Conservation (phyloP, 2,329 filamentous ascomycete species). For the Fusarium newnesense region DNA sequence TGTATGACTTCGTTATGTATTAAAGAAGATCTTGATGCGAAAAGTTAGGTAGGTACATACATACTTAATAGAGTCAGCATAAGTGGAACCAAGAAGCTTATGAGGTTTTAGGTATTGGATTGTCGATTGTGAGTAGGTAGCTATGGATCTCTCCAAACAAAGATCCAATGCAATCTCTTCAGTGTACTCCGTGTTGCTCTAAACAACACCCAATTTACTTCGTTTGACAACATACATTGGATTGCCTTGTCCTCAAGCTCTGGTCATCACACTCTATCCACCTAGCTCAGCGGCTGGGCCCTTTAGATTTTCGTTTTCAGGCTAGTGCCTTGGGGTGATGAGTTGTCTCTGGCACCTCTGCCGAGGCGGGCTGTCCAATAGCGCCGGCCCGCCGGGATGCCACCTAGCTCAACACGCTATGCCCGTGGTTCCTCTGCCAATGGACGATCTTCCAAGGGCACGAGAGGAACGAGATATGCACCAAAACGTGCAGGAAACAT, state of each 20-base stretch:
- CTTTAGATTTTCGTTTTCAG: slow-evolving; percentile 20
- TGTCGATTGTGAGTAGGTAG: not conserved
- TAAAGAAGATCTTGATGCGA: not conserved
- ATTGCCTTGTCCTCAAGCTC: not conserved
- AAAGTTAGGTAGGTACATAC: not conserved
- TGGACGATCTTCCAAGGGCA: slow-evolving; percentile 26
- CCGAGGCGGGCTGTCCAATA: slow-evolving; percentile 51
- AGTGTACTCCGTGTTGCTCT: not conserved
- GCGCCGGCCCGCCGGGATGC: slow-evolving; percentile 44
- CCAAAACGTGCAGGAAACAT: slow-evolving; percentile 21
- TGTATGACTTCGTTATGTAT: not conserved
- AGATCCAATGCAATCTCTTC: not conserved
- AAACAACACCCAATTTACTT: not conserved
- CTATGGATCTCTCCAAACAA: not conserved
- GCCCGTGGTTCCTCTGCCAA: slow-evolving; percentile 38
- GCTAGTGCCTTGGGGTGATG: slow-evolving; percentile 47
- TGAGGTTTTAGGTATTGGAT: not conserved
- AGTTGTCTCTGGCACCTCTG: slow-evolving; percentile 55
- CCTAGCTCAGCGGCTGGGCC: slow-evolving; percentile 18
- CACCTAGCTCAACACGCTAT: slow-evolving; percentile 33
- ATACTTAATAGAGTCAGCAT: not conserved
- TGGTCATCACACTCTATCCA: not conserved
- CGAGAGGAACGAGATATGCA: slow-evolving; percentile 26
- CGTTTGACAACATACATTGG: not conserved
- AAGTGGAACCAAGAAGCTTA: slow-evolving; percentile 8